phyloP scores from a whole-genome alignment of 1,284 basidiomycete species.

The Naganishia liquefaciens region DNA sequence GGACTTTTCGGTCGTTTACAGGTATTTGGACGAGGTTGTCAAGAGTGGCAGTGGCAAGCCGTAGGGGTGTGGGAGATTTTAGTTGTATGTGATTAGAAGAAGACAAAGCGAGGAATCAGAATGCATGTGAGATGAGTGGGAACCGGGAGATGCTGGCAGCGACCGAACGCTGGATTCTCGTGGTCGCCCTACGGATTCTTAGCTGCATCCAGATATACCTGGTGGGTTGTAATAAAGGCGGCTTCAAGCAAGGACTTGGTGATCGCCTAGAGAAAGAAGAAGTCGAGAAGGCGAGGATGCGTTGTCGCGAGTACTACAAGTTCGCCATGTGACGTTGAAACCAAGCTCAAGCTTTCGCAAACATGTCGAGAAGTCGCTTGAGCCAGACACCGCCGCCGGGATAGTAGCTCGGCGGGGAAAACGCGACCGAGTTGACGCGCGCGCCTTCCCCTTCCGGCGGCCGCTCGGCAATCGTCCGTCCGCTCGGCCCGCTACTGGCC shows the following conservation, averaged over 20 bases:
- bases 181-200: neutral
- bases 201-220: too few relatives aligned
- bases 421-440: neutral
- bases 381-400: too few relatives aligned
- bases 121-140: neutral
- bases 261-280: too few relatives aligned
- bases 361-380: too few relatives aligned
- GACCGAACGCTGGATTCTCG: neutral
- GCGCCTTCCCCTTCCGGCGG: too few relatives aligned
- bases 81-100: neutral
- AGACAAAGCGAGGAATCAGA: neutral
- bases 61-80: neutral
- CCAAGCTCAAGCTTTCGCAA: too few relatives aligned
- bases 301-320: too few relatives aligned
- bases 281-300: too few relatives aligned
- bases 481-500: slow-evolving; percentile 4
- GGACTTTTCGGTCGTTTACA: slow-evolving; percentile 79
- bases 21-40: slow-evolving; percentile 57
- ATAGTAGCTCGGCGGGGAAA: too few relatives aligned
- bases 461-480: neutral
- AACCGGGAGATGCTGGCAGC: neutral
- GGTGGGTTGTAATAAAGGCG: too few relatives aligned
- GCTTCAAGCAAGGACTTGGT: too few relatives aligned
- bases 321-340: too few relatives aligned
- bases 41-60: slow-evolving; percentile 17